Evolutionary conservation across 1,284 basidiomycete genomes (phyloP).

Genomic region (Jaminaea rosea): DNA sequence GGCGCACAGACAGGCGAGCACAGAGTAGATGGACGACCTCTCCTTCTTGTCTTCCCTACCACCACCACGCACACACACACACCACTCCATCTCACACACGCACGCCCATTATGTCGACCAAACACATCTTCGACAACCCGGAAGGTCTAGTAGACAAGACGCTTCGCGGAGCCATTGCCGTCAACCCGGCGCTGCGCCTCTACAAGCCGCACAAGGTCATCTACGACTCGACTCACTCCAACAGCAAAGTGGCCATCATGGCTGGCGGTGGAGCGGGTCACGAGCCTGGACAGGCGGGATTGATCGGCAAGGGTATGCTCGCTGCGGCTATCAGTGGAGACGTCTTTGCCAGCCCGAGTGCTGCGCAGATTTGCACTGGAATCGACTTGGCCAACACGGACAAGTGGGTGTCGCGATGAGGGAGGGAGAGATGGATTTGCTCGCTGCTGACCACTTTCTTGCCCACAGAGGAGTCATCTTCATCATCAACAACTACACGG

Average conservation of each 20-base stretch:
- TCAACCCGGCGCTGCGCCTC: slow-evolving; percentile 39
- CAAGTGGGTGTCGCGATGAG: slow-evolving; percentile 45
- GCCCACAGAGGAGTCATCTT: slow-evolving; percentile 45
- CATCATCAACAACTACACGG: slow-evolving; percentile 50
- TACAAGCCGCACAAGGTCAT: slow-evolving; percentile 45
- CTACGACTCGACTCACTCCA: slow-evolving; percentile 41
- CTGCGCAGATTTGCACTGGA: slow-evolving; percentile 50
- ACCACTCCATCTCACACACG: slow-evolving; percentile 15
- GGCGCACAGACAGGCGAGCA: too few relatives aligned
- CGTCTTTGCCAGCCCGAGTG: slow-evolving; percentile 53
- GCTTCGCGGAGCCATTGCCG: slow-evolving; percentile 35
- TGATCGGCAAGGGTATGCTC: slow-evolving; percentile 50
- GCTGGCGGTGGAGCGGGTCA: slow-evolving; percentile 51
- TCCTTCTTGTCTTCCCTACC: slow-evolving; percentile 19
- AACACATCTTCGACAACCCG: slow-evolving; percentile 43
- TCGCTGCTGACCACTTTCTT: too few relatives aligned
- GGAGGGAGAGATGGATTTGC: too few relatives aligned
- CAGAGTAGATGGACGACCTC: too few relatives aligned
- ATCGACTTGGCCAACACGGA: slow-evolving; percentile 50
- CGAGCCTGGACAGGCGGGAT: slow-evolving; percentile 48
- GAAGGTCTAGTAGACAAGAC: slow-evolving; percentile 43
- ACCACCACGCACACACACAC: slow-evolving; percentile 29
- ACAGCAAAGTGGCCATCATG: slow-evolving; percentile 50
- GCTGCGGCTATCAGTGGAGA: slow-evolving; percentile 51
- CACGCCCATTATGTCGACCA: slow-evolving; percentile 33